Evolutionary conservation across 306 rosid genomes (phyloP), one percentile per base, ranked within the genome.

Genomic region (Castanospermum australe): DNA sequence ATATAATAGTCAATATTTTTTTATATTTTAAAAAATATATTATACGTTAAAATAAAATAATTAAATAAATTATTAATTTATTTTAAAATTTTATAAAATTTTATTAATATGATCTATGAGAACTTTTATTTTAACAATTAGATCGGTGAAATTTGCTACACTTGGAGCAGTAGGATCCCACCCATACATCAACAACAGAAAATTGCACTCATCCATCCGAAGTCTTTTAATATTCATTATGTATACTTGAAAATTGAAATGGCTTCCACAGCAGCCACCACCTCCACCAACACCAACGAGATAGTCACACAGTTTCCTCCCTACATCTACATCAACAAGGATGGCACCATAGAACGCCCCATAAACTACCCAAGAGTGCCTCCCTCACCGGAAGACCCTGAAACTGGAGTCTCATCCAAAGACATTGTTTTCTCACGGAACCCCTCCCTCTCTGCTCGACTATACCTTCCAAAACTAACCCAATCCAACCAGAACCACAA

Each of bases 321-420:
- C 10, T 76, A 52, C 44, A 44, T 80, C 7, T 38, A 18, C 5
- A 74, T 80, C 44, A 80, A 73, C 81, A 77, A 69, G 9, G 87
- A 87, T 21, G 86, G 84, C 48, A 51, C 77, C 0, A 67, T 82
- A 0, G 84, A 84, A 3, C 54, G 91, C 21, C 85, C 79, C 1
- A 2, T 4, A 7, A 67, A 56, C 13, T 14, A 44, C 20, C 77
- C 81, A 3, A 66, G 25, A 12, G 59, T 39, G 0, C 79, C 80
- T 5, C 82, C 87, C 1, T 72, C 72, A 8, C 44, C 48, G 0
- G 25, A 80, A 9, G 87, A 85, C 45, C 82, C 61, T 5, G 69
- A 5, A 79, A 79, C 84, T 0, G 82, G 76, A 17, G 84, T 85
- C 38, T 80, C 91, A 2, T 88, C 87, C n/a, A 80, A 87, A 69